Evolutionary conservation across 805 yeast species (phyloP).

Genomic region (Alloascoidea hylecoeti): DNA sequence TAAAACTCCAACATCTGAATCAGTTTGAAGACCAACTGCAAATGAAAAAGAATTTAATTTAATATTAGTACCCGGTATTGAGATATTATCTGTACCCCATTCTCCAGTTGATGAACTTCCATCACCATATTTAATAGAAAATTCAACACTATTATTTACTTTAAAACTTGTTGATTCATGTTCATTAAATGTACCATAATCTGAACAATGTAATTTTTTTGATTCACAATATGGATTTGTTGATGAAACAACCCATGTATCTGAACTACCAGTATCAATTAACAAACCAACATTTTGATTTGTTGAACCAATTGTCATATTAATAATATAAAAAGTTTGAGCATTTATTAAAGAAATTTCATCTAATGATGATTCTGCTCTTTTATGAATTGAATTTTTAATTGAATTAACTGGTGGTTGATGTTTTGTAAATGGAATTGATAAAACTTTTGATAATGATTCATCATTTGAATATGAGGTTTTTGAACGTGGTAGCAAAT

Average conservation of each 20-base stretch:
- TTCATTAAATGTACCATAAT: neutral
- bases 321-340: neutral
- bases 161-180: neutral
- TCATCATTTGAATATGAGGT: too few species aligned
- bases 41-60: neutral
- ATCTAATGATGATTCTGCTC: too few species aligned
- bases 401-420: too few species aligned
- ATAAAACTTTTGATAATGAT: too few species aligned
- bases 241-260: neutral
- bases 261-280: neutral
- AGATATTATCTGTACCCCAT: neutral
- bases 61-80: too few species aligned
- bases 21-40: neutral
- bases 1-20: neutral
- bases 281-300: slow-evolving; percentile 1
- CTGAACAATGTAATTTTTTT: neutral
- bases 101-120: neutral
- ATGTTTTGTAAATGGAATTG: too few species aligned
- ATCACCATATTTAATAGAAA: neutral
- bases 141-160: neutral
- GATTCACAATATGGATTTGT: neutral
- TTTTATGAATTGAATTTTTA: too few species aligned
- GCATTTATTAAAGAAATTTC: too few species aligned
- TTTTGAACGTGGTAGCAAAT: too few species aligned
- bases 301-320: neutral